phyloP scores from a whole-genome alignment of 805 yeast genomes.

The Barnettozyma pratensis region DNA sequence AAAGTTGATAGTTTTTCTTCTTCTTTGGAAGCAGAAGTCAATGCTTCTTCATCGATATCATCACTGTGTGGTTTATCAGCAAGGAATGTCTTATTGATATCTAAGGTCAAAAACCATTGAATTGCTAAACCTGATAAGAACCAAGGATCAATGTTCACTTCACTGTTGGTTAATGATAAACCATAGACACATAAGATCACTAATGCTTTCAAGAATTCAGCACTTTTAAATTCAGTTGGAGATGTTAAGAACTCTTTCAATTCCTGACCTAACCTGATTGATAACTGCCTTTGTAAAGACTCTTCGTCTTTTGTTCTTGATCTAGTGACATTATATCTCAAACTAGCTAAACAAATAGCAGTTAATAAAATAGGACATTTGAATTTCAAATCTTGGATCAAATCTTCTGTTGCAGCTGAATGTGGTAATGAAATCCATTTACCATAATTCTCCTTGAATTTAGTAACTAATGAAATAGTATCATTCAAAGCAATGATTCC shows the following conservation, averaged over 20 bases:
- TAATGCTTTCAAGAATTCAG: constrained; percentile 65
- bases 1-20: constrained; percentile 50
- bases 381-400: constrained; percentile 43
- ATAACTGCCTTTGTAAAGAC: constrained; percentile 24
- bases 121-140: constrained; percentile 59
- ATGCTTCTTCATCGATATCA: not conserved
- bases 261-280: constrained; percentile 31
- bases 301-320: constrained; percentile 6
- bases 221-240: constrained; percentile 40
- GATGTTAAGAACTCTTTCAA: constrained; percentile 39
- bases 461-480: constrained; percentile 44
- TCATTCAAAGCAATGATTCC: constrained; percentile 45
- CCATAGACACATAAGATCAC: constrained; percentile 64
- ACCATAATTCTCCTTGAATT: constrained; percentile 64
- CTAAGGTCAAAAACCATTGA: constrained; percentile 52
- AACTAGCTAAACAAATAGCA: constrained; percentile 56
- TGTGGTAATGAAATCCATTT: constrained; percentile 75
- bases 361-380: constrained; percentile 62
- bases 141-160: constrained; percentile 64
- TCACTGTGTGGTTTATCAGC: not conserved
- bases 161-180: constrained; percentile 49
- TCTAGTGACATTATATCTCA: constrained; percentile 38
- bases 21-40: not conserved
- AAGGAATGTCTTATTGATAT: constrained; percentile 27
- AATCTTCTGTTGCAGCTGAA: constrained; percentile 38